Conservation (phyloP, 2,329 filamentous ascomycete species). For the Epicoccum nigrum region DNA sequence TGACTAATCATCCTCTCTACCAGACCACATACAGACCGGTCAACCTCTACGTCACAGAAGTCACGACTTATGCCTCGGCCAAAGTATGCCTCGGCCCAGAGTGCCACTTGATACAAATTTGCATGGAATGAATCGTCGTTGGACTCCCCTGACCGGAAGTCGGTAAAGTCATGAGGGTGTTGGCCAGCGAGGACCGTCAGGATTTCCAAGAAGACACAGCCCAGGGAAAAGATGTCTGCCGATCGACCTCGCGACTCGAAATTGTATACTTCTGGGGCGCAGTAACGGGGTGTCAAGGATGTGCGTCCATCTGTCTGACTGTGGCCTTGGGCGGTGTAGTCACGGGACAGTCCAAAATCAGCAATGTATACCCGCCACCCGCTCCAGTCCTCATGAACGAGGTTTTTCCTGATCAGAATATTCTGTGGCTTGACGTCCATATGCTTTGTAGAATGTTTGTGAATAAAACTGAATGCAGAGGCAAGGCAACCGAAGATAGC, state of each 20-base stretch:
- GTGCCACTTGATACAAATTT: no score
- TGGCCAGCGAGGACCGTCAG: no score
- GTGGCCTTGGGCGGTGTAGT: background rate
- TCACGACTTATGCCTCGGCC: no score
- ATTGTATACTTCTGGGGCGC: background rate
- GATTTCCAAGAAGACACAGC: background rate
- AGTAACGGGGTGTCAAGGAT: background rate
- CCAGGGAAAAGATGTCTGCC: background rate
- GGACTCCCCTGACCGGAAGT: no score
- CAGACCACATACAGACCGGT: no score
- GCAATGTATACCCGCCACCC: background rate
- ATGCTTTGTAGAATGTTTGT: slow-evolving; percentile 19
- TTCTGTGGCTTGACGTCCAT: slow-evolving; percentile 31
- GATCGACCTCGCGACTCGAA: background rate
- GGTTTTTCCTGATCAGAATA: slow-evolving; percentile 9
- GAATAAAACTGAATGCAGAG: slow-evolving; percentile 19
- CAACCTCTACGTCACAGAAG: no score
- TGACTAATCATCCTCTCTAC: no score
- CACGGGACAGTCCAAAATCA: background rate
- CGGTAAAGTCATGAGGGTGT: no score
- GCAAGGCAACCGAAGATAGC: slow-evolving; percentile 20
- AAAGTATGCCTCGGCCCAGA: no score
- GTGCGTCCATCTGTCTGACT: background rate
- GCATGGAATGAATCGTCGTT: no score
- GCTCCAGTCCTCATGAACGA: no score